These are phyloP conservation scores for Cudoniella acicularis DNA, from an alignment of 495 filamentous ascomycete species.

Conservation along the genomic window DNA sequence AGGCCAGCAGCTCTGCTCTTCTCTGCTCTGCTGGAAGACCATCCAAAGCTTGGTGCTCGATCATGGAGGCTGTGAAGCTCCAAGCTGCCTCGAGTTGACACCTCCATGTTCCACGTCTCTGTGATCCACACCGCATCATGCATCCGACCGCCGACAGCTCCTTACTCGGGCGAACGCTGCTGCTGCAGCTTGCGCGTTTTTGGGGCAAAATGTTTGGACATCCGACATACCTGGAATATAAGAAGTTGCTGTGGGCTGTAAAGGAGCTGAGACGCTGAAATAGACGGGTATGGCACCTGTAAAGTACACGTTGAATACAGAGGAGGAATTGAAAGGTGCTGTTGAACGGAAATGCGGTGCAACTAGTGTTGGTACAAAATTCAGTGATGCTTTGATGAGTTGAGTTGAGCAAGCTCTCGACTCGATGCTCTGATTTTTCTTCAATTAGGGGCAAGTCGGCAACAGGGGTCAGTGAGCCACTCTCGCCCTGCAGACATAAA, in stretches of 20 bases:
- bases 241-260: background rate
- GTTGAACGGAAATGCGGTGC: background rate
- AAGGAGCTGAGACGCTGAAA: background rate
- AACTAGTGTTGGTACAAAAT: constrained; percentile 5
- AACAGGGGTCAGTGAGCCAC: constrained; percentile 11
- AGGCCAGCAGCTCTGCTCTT: no score
- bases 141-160: background rate
- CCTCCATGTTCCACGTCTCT: background rate
- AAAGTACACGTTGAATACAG: constrained; percentile 11
- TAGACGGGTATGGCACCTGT: background rate
- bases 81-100: no score
- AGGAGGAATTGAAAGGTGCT: constrained; percentile 10
- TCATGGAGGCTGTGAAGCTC: background rate
- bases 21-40: no score
- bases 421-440: constrained; percentile 11
- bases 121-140: constrained; percentile 3
- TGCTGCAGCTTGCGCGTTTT: background rate
- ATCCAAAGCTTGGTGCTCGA: background rate
- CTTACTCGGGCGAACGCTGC: background rate
- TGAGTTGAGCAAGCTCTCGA: background rate
- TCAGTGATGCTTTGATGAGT: constrained; percentile 4
- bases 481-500: no score
- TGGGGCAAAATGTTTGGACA: background rate
- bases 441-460: constrained; percentile 1
- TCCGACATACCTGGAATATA: constrained; percentile 1